Base-by-base conservation (phyloP, 2,329 filamentous ascomycete species). In the Escovopsis sp. region DNA sequence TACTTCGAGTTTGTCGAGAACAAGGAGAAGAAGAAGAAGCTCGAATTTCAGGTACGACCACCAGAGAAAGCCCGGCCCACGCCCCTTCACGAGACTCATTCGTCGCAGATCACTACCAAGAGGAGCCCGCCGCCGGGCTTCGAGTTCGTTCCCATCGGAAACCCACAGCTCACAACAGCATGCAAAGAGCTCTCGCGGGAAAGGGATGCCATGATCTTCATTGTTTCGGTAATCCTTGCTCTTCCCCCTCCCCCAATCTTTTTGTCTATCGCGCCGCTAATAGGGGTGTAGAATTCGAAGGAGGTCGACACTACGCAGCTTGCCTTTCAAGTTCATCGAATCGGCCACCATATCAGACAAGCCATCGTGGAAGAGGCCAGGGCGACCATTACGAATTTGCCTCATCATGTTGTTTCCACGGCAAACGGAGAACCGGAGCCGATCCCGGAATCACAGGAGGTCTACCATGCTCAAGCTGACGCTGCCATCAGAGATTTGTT, bases 181-280 rank as follows among this genome's bases (percentile, higher is more conserved):
- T 82, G 77, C 64, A 81, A 81, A 57, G 77, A 81, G 51, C 57
- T 80, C 18, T 81, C 77, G 2, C 67, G 77, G 48, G 72, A 77
- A 50, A 64, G 66, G 40, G 75, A 69, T 50, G 75, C 73, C 37
- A 73, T 78, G 70, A 73, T 80, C 12, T 81, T 77, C 50, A 79
- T 81, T 45, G 77, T 82, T 39, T 77, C 75, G 53, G 77, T 79
- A 66, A 50, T 72, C 48, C 39, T 38, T 26, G 33, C 26, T 32
- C 36, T 33, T 28, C n/a, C 30, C 12, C 30, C 15, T 11, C 8
- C 10, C 7, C 12, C 9, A 5, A 9, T 11, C 26, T 11, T 15
- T 15, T 23, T 15, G 12, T 4, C 35, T 7, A 33, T 8, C 26
- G 26, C 12, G 10, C 12, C 26, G 40, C 44, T 45, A 45, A 45